Base-by-base conservation (phyloP, 306 rosid species). In the Betula pendula region DNA sequence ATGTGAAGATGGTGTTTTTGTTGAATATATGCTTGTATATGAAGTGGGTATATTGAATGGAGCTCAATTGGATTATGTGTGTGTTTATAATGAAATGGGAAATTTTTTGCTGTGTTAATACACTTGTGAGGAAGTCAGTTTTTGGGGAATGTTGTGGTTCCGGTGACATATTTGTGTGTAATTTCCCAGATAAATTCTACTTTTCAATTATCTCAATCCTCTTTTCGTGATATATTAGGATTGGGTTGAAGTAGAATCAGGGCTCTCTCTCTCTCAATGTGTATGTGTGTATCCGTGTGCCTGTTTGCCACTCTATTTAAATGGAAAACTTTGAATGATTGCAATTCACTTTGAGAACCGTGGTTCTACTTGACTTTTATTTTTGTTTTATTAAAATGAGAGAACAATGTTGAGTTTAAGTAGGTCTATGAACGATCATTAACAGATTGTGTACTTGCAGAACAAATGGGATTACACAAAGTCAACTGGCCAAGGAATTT, bases 401-500 rank as follows among this genome's bases (percentile, higher is more conserved):
- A 65, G 48, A n/a, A 19, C 42, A 66, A 38, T 11, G 17, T 19
- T n/a, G 20, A 55, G 38, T 47, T 70, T 68, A 27, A 8, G 74
- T 80, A 45, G 58, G 42, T 56, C 27, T 58, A 38, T 73, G 80
- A 55, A 70, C 22, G 72, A 43, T 33, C 58, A 22, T 74, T 29
- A 17, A 49, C 66, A 40, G 8, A 24, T 60, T 48, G 27, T 44
- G 60, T 55, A 47, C 52, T 73, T 84, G 77, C 80, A 88, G 90
- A 75, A 47, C 73, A 47, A 81, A 88, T 58, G 98, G 98, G 13
- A 85, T 90, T 35, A 89, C 96, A n/a, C 98, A 95, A 68, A 80
- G 76, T 31, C 90, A 92, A 49, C 90, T 95, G 71, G 90, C 88
- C 16, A 92, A 92, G 72, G 90, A 84, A 13, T 81, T 95, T 69